Evolutionary conservation across 805 yeast species (phyloP), one percentile per base, ranked within the genome.

Genomic region (Suhomyces xylopsoci): DNA sequence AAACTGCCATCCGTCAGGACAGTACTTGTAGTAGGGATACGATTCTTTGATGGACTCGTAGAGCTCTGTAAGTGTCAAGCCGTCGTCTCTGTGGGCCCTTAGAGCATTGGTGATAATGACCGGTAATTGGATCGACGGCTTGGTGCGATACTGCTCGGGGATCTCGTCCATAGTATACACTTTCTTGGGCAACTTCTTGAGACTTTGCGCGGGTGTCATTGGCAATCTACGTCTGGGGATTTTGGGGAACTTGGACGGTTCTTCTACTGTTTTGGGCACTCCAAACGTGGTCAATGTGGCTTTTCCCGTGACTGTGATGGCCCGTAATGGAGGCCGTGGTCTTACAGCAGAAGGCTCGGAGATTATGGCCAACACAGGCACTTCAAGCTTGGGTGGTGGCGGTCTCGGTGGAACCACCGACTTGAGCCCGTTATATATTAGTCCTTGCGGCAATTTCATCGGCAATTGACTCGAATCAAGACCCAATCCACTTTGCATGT

Each of bases 1-100:
- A 63, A 89, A 87, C 71, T 94, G 99, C 99, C 99, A 94, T 2
- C 98, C 98, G 67, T 91, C 96, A 0, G 96, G 93, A 62, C 97
- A 92, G 69, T 90, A 93, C 61, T 85, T 81, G 71, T 90, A 94
- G 72, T 89, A 94, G 2, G 98, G 98, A 69, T 87, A 93, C 10
- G 88, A 68, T 44, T 89, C 96, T 67, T 88, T 88, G 47, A 94
- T 91, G 1, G 90, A 89, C 50, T 87, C 87, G 68, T 90, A 87
- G 45, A 94, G 90, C 57, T 92, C 97, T 50, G 58, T 60, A 32
- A 74, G 53, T 3, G 71, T 71, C 83, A 90, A 82, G 24, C 97
- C 97, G 47, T 82, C 78, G 28, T 81, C 83, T 0, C 87, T 81
- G 57, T 80, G 81, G 41, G 85, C 81, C 55, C 88, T 80, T 55